A percentile compares a stretch with the other conserved stretches of the same genome.
Conservation (phyloP, 306 rosid genomes). For the Malus orientalis region DNA sequence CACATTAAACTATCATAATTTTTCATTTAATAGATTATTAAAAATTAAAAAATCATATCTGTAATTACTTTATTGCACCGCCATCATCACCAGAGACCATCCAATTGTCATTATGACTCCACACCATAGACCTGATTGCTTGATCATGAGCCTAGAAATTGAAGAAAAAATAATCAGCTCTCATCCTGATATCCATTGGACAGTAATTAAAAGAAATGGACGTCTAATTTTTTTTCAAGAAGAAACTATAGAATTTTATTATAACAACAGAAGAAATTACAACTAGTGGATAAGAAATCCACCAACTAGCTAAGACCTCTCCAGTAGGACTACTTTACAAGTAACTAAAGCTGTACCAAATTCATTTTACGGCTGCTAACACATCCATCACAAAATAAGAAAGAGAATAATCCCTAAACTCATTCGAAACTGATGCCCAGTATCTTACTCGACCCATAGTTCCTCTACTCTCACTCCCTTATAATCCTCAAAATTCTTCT, state of each 20-base stretch:
- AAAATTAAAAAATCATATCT: neutral
- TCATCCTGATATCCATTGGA: neutral
- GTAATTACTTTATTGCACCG: slow-evolving; percentile 83
- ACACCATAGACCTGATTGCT: slow-evolving; percentile 96
- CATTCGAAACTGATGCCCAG: neutral
- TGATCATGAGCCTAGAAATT: slow-evolving; percentile 87
- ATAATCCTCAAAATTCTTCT: neutral
- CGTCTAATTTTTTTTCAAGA: neutral
- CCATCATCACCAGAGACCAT: slow-evolving; percentile 99
- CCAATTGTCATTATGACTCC: slow-evolving; percentile 99
- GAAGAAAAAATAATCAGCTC: neutral
- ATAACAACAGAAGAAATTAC: neutral
- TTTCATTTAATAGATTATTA: slow-evolving; percentile 4
- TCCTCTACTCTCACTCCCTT: neutral
- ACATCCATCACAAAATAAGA: neutral
- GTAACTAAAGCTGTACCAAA: neutral
- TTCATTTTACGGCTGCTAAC: neutral
- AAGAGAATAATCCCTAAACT: neutral
- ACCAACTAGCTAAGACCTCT: neutral
- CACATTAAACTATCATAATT: slow-evolving; percentile 1
- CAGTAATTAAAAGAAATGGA: neutral
- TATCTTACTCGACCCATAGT: neutral
- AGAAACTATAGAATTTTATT: neutral
- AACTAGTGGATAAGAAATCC: neutral
- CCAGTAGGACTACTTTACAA: neutral